These are phyloP conservation scores for Mrakia frigida DNA, from an alignment of 768 basidiomycete species.

Conservation along the genomic window DNA sequence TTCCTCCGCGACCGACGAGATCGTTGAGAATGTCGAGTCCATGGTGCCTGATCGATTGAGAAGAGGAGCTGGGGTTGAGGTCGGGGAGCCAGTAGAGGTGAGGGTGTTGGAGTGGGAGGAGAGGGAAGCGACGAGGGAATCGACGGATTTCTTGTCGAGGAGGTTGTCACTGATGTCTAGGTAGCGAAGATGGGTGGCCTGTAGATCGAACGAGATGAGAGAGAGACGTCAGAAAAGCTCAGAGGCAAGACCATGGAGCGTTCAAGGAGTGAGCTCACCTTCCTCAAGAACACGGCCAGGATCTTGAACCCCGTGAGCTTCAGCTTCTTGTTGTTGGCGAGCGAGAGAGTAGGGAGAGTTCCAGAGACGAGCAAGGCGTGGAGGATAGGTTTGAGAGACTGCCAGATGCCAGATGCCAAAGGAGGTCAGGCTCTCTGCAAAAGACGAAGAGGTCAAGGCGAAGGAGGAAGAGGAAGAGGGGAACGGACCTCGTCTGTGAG, in stretches of 20 bases:
- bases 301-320: conserved; percentile 70
- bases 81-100: not conserved
- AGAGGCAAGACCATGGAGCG: not conserved
- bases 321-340: conserved; percentile 79
- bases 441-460: not conserved
- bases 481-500: conserved; percentile 68
- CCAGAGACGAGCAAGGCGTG: conserved; percentile 82
- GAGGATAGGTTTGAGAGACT: conserved; percentile 82
- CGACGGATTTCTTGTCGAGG: conserved; percentile 77
- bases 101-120: not conserved
- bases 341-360: conserved; percentile 70
- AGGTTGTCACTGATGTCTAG: conserved; percentile 82
- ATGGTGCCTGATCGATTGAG: not conserved
- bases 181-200: conserved; percentile 75
- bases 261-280: conserved; percentile 49
- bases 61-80: not conserved
- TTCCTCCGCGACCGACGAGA: not conserved
- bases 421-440: not conserved
- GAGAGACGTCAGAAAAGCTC: conserved; percentile 24
- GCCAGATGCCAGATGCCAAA: not conserved
- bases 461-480: not conserved
- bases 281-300: conserved; percentile 70
- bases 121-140: conserved; percentile 60
- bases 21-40: not conserved
- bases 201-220: not conserved